phyloP scores from a whole-genome alignment of 2,329 filamentous ascomycete genomes.

The Leptosphaerulina australis region DNA sequence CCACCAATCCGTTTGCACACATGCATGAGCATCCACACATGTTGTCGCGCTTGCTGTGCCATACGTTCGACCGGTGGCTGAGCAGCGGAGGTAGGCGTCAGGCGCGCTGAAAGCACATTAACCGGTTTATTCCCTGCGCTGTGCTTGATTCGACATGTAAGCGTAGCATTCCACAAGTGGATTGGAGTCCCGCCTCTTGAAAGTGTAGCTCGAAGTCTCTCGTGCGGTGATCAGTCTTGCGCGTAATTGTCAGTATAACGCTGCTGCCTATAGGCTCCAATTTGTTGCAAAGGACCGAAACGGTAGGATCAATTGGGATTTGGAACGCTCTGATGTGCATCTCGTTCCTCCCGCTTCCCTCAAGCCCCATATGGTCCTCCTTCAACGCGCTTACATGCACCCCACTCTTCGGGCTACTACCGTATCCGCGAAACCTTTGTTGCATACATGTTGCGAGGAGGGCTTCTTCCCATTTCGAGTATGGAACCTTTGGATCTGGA shows the following conservation, averaged over 20 bases:
- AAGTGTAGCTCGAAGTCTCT: too few species aligned
- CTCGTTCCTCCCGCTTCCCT: conserved; percentile 13
- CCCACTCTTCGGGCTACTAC: conserved; percentile 6
- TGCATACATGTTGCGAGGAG: neutral
- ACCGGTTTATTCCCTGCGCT: neutral
- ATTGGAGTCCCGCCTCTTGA: too few species aligned
- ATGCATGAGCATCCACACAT: neutral
- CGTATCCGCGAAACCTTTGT: conserved; percentile 6
- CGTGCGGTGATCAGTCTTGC: too few species aligned
- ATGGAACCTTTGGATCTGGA: conserved; percentile 2
- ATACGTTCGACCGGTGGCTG: neutral
- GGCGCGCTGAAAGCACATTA: neutral
- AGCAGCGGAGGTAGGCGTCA: neutral
- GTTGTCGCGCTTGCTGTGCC: neutral
- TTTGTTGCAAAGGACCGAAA: neutral
- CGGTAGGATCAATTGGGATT: conserved; percentile 9
- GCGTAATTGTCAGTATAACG: neutral
- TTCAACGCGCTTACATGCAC: conserved; percentile 12
- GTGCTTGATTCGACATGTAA: too few species aligned
- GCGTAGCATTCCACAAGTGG: too few species aligned
- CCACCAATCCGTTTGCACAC: neutral
- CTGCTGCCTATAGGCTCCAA: neutral
- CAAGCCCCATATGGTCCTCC: conserved; percentile 4
- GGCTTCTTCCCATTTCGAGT: neutral
- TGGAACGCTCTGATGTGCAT: conserved; percentile 9